Base-by-base conservation (phyloP, 1,284 basidiomycete genomes). In the Ceraceosorus guamensis region DNA sequence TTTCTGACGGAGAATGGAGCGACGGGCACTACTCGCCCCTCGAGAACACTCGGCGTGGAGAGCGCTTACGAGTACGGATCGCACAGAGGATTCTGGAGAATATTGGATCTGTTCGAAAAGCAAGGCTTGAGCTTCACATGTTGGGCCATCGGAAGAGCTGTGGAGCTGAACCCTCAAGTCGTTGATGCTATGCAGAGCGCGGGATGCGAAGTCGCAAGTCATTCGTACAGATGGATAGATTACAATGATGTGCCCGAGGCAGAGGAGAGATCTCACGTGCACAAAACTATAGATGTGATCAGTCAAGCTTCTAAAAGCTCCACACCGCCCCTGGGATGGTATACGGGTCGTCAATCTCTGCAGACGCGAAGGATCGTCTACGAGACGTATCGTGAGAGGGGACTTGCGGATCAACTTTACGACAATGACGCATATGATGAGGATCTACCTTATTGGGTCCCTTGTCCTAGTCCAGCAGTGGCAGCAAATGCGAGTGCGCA, bases 401-500 rank as follows among this genome's bases (percentile, higher is more conserved):
- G 67, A 1, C 51, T 69, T n/a, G 55, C 67, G 16, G 60, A 59
- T 8, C 52, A 70, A 50, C 57, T 70, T 32, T 75, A 75, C 55
- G 72, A 75, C 48, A 65, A 57, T 3, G 72, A 75, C 34, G 71
- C 72, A 4, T 71, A 76, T 58, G 70, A 74, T 50, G 78, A 79
- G 52, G 78, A 79, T 52, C 71, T 79, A 14, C 78, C 78, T 2
- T 77, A 77, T 64, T 79, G 75, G 71, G 70, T 77, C 5, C 62
- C 65, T 16, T 67, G 68, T 0, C 70, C 71, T 5, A 63, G 57
- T n/a, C 71, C 69, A 6, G n/a, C n/a, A n/a, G n/a, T n/a, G n/a
- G n/a, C n/a, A n/a, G n/a, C n/a, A n/a, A n/a, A n/a, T n/a, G n/a
- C n/a, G n/a, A 32, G 14, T 6, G 39, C 41, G 61, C 58, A 10